Base-by-base conservation (phyloP, 169 alveolate species). In the Plasmodium gonderi region DNA sequence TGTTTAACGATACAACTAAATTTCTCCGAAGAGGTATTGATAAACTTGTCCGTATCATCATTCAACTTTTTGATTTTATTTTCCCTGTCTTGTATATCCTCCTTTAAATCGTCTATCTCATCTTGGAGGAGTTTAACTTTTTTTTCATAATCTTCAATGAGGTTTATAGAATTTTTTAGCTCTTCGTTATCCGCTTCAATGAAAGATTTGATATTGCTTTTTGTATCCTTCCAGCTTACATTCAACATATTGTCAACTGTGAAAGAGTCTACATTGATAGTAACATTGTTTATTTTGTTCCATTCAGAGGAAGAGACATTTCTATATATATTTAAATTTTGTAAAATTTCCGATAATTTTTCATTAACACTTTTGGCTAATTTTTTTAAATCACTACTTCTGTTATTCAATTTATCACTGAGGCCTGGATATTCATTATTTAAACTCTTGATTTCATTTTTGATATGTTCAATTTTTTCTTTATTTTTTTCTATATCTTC, bases 341-440 rank as follows among this genome's bases (percentile, higher is more conserved):
- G 60, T 29, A 40, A 8, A 51, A 87, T 87, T 49, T 87, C 93
- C 0, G 49, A 54, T 29, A 87, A 65, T 75, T 75, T 74, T 3
- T 87, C 93, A 38, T 87, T 87, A 17, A 87, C 75, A 87, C 79
- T 87, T 87, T 75, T 87, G 42, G 93, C 93, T 76, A 87, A 17
- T 65, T 87, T 87, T 40, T 87, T 87, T 75, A 87, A 87, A 45
- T 87, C 93, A 75, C 64, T 64, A 65, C 68, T 38, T 40, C 79
- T 33, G 31, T 54, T 76, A 87, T 87, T 75, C 68, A 87, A 75
- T 42, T 87, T 87, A 23, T 87, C 93, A 44, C 93, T 87, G 67
- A 87, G 45, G 17, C 26, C 68, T 5, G 93, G 93, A 45, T 87
- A 33, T 20, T 87, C 93, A 75, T 87, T 87, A 67, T 87, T 87